Evolutionary conservation across 352 stramenopile species (phyloP).

Genomic region (Aphanomyces cochlioides): DNA sequence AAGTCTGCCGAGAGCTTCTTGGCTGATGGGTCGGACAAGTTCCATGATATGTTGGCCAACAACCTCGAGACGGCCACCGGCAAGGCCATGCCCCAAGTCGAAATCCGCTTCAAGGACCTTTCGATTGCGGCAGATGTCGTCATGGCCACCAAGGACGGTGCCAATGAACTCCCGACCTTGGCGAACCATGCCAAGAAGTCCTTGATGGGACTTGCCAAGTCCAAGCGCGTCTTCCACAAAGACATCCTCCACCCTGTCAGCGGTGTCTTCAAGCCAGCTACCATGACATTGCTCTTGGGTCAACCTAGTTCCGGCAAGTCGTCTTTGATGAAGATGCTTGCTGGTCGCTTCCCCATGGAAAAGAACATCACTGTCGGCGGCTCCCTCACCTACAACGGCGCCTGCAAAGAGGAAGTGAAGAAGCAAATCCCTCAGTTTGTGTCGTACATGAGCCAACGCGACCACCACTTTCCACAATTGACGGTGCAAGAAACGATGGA

Average conservation of each 20-base stretch:
- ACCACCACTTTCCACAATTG: constrained; percentile 49
- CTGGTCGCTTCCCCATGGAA: constrained; percentile 47
- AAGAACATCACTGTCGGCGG: constrained; percentile 46
- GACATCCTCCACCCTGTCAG: constrained; percentile 45
- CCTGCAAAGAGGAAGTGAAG: constrained; percentile 34
- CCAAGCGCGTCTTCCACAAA: constrained; percentile 43
- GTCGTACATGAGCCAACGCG: constrained; percentile 48
- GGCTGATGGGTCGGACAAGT: constrained; percentile 8
- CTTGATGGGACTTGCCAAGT: constrained; percentile 36
- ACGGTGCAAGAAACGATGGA: constrained; percentile 53
- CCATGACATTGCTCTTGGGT: constrained; percentile 50
- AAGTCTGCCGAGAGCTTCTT: constrained; percentile 4
- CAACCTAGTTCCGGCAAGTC: constrained; percentile 54
- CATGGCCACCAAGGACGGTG: constrained; percentile 9
- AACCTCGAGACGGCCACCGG: constrained; percentile 41
- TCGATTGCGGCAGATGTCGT: constrained; percentile 42
- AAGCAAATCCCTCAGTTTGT: constrained; percentile 49
- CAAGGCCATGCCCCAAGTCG: constrained; percentile 49
- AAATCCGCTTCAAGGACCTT: constrained; percentile 53
- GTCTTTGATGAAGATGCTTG: constrained; percentile 52
- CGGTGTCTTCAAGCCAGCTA: constrained; percentile 50
- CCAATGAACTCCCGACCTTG: constrained; percentile 42
- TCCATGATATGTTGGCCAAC: not conserved
- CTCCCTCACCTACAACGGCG: constrained; percentile 52
- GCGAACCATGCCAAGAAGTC: constrained; percentile 42